Evolutionary conservation across 1,139 yeast genomes (phyloP), one percentile per base, ranked within the genome.

Genomic region (Lipomyces yarrowii): DNA sequence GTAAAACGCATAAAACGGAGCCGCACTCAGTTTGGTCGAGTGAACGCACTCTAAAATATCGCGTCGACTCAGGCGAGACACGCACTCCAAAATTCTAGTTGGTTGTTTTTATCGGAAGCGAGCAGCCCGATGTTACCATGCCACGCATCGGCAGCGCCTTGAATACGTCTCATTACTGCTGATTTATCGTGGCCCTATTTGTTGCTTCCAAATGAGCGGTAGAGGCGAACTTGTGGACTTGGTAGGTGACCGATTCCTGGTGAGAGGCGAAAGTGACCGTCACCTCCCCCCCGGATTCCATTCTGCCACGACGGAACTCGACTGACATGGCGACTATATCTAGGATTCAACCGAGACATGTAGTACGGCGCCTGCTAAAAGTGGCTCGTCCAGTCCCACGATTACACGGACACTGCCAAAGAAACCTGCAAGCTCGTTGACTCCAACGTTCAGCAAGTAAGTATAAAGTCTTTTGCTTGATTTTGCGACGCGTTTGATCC

Each of bases 171-270:
- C 11, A 42, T n/a, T 42, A 42, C 21, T 42, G 23, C 48, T 42
- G 48, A 42, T 42, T 42, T n/a, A 8, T 21, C 11, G 7, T 21
- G 10, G 23, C n/a, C 18, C 21, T 8, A n/a, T 7, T 18, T 42
- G 4, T n/a, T 42, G 15, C 48, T 42, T 42, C 11, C 48, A 42
- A 42, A 42, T 42, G 48, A n/a, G 48, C 18, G 48, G 55, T 32
- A 23, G 33, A 30, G 55, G 32, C n/a, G 55, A 52, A 18, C 33
- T 52, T n/a, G 55, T 52, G 32, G 55, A 52, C 32, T 23, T 52
- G 55, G 55, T 52, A 21, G 7, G 55, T 52, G n/a, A 13, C 6
- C 26, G 26, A 15, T 11, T 23, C 13, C 30, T 11, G 32, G 26
- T 13, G 18, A 23, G 32, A 30, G 55, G 55, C 55, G 30, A 52